Conservation (phyloP, 495 filamentous ascomycete genomes). For the Terfezia boudieri region DNA sequence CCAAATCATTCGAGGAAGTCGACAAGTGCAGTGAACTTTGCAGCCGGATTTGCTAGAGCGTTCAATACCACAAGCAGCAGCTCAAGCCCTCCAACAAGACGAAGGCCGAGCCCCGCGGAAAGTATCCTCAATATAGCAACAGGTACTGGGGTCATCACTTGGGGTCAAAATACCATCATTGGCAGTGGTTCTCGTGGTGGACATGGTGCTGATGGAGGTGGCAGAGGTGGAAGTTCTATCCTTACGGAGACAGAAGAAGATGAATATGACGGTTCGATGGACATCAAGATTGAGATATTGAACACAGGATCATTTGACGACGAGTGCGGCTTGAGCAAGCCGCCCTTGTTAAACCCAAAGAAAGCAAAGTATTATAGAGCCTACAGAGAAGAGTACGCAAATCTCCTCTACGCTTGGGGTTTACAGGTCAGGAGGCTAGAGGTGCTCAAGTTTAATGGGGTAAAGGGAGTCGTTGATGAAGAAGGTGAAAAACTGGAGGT, state of each 20-base stretch:
- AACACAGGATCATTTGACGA: slow-evolving; percentile 60
- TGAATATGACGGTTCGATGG: slow-evolving; percentile 21
- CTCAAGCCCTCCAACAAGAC: slow-evolving; percentile 37
- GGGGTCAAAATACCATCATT: slow-evolving; percentile 40
- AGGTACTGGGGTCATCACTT: slow-evolving; percentile 36
- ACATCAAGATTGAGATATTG: slow-evolving; percentile 42
- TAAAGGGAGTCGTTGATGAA: slow-evolving; percentile 23
- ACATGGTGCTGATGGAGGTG: slow-evolving; percentile 11
- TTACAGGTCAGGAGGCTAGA: slow-evolving; percentile 52
- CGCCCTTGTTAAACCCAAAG: slow-evolving; percentile 45
- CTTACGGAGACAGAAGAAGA: slow-evolving; percentile 19
- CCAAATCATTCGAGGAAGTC: neutral
- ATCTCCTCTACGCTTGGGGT: slow-evolving; percentile 65
- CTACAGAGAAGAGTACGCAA: slow-evolving; percentile 62
- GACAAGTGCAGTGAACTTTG: neutral
- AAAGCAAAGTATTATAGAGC: slow-evolving; percentile 36
- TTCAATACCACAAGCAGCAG: slow-evolving; percentile 23
- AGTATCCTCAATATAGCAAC: slow-evolving; percentile 37
- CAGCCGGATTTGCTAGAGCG: neutral
- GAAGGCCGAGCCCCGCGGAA: slow-evolving; percentile 43
- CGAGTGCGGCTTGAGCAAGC: slow-evolving; percentile 38
- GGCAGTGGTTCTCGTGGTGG: slow-evolving; percentile 20
- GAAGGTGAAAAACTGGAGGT: slow-evolving; percentile 7
- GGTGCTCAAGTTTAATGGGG: slow-evolving; percentile 59
- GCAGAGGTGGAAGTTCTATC: slow-evolving; percentile 26